Conservation (phyloP, 805 yeast genomes). For the Lipomyces chichibuensis region DNA sequence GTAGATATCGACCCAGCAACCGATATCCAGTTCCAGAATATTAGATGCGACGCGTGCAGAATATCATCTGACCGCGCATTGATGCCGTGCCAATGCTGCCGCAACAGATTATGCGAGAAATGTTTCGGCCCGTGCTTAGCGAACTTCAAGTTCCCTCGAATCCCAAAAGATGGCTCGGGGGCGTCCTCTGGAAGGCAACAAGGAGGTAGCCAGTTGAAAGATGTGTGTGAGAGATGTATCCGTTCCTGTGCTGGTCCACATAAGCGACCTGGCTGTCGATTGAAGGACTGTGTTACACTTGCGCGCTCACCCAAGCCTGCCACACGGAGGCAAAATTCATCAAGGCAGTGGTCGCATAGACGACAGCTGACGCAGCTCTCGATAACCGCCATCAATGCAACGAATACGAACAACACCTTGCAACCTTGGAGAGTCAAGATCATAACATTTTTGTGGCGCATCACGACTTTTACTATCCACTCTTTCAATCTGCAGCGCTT, state of each 20-base stretch:
- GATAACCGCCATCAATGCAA: background rate
- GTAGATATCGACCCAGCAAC: background rate
- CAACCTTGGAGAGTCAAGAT: background rate
- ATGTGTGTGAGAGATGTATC: conserved; percentile 24
- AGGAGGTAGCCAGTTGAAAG: conserved; percentile 8
- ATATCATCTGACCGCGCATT: background rate
- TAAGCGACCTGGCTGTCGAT: conserved; percentile 18
- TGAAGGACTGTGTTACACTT: conserved; percentile 3
- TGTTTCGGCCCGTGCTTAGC: conserved; percentile 24
- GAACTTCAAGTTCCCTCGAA: conserved; percentile 23
- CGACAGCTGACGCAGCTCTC: conserved; percentile 20
- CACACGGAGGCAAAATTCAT: background rate
- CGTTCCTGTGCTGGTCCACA: conserved; percentile 28
- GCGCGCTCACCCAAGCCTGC: background rate
- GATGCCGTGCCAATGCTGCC: conserved; percentile 17
- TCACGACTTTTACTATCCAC: background rate
- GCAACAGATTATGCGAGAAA: conserved; percentile 9
- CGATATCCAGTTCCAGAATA: background rate
- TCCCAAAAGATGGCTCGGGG: conserved; percentile 4
- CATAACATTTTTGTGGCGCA: background rate
- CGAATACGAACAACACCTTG: background rate
- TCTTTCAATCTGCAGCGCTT: background rate
- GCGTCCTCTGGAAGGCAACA: conserved; percentile 6
- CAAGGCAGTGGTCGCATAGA: conserved; percentile 4
- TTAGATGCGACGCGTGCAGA: background rate